Evolutionary conservation across 768 basidiomycete species (phyloP).

Genomic region (Pulveroboletus sp.): DNA sequence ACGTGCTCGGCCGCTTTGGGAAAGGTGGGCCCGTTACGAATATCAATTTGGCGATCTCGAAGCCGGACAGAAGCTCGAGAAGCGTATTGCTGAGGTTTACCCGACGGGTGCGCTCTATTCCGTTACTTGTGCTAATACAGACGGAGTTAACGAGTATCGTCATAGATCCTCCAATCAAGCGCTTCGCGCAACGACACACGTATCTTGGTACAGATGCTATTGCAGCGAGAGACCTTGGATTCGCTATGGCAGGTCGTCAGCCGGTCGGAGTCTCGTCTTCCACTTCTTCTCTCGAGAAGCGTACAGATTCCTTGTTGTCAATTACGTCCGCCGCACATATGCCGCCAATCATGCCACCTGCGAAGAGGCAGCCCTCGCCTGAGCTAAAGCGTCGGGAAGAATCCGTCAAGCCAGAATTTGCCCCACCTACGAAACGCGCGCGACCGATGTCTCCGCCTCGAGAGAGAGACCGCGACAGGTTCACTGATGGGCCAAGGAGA

Average conservation of each 20-base stretch:
- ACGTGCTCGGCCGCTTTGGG: slow-evolving; percentile 84
- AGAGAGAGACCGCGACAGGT: slow-evolving; percentile 47
- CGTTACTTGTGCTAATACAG: not conserved
- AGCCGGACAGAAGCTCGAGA: slow-evolving; percentile 83
- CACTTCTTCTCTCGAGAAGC: slow-evolving; percentile 27
- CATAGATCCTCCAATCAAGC: slow-evolving; percentile 84
- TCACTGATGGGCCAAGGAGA: slow-evolving; percentile 34
- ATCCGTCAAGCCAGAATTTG: slow-evolving; percentile 33
- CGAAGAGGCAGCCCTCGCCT: slow-evolving; percentile 31
- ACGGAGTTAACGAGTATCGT: not conserved
- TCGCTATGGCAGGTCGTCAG: slow-evolving; percentile 45
- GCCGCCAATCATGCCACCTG: slow-evolving; percentile 18
- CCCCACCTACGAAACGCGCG: slow-evolving; percentile 41
- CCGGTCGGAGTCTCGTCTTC: slow-evolving; percentile 17
- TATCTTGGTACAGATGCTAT: slow-evolving; percentile 82
- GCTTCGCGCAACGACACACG: slow-evolving; percentile 77
- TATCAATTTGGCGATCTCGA: slow-evolving; percentile 93
- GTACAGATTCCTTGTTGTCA: slow-evolving; percentile 35
- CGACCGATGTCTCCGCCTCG: slow-evolving; percentile 45
- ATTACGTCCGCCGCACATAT: slow-evolving; percentile 27
- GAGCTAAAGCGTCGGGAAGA: slow-evolving; percentile 42
- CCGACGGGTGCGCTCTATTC: slow-evolving; percentile 57
- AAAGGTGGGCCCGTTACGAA: slow-evolving; percentile 93
- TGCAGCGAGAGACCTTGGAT: slow-evolving; percentile 83
- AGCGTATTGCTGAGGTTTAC: slow-evolving; percentile 83